phyloP scores from a whole-genome alignment of 1,284 basidiomycete genomes.

The Cutaneotrichosporon sp. region DNA sequence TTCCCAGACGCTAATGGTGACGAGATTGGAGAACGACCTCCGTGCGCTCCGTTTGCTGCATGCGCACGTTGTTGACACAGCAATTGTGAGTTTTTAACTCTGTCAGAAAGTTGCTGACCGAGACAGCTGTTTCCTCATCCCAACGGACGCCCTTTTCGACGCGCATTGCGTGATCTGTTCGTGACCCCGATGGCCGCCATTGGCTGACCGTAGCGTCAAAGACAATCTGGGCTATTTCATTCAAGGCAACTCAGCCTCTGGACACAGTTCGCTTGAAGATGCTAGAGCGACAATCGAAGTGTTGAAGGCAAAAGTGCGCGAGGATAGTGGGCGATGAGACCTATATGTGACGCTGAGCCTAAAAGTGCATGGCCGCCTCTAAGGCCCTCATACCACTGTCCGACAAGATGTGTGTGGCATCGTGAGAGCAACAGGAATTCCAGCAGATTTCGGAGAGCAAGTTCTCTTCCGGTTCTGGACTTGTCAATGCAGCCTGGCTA shows the following conservation, averaged over 20 bases:
- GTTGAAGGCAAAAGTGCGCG: conserved; percentile 53
- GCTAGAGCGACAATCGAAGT: conserved; percentile 77
- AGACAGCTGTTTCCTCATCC: conserved; percentile 70
- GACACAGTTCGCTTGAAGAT: conserved; percentile 81
- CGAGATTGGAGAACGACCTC: conserved; percentile 78
- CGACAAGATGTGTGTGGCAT: no score
- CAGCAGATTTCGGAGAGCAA: no score
- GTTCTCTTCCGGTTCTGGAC: no score
- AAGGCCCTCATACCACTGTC: no score
- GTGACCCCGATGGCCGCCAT: conserved; percentile 29
- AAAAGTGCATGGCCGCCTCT: no score
- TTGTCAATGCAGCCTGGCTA: no score
- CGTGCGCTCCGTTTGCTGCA: conserved; percentile 81
- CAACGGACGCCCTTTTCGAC: conserved; percentile 68
- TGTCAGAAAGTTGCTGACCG: neutral
- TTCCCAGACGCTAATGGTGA: neutral
- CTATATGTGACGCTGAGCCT: no score
- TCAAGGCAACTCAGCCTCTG: conserved; percentile 61
- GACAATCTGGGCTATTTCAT: conserved; percentile 71
- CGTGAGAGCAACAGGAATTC: no score
- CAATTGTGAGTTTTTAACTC: conserved; percentile 48
- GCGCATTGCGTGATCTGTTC: conserved; percentile 72
- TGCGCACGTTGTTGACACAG: conserved; percentile 73
- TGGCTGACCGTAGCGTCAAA: conserved; percentile 55
- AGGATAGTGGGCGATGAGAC: conserved; percentile 22